Evolutionary conservation across 1,284 basidiomycete species (phyloP).

Genomic region (Ceratobasidium sp.): DNA sequence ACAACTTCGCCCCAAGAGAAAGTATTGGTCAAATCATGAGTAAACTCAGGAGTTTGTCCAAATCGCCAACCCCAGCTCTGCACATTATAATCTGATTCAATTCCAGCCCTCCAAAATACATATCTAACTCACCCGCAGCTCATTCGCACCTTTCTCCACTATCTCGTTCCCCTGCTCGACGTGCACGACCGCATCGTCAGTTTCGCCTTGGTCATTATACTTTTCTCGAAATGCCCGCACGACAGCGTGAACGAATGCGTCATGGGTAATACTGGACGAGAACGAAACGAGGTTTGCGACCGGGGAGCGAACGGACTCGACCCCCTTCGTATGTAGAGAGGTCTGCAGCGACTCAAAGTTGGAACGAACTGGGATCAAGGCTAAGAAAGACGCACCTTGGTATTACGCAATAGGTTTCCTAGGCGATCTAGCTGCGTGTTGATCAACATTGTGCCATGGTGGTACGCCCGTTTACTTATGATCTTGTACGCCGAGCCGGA

Average conservation of each 20-base stretch:
- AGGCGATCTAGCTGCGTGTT: conserved; percentile 75
- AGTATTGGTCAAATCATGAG: conserved; percentile 58
- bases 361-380: conserved; percentile 4
- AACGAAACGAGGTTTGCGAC: conserved; percentile 80
- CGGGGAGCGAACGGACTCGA: conserved; percentile 89
- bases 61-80: conserved; percentile 94
- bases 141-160: conserved; percentile 70
- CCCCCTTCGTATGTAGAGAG: conserved; percentile 80
- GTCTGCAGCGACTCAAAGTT: conserved; percentile 38
- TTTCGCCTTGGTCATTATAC: conserved; percentile 55
- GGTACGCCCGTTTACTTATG: conserved; percentile 88
- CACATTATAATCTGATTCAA: conserved; percentile 21
- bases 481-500: conserved; percentile 99
- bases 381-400: conserved; percentile 62
- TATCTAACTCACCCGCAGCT: conserved; percentile 66
- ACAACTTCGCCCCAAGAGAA: conserved; percentile 71
- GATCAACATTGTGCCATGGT: conserved; percentile 99
- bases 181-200: neutral
- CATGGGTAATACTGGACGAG: conserved; percentile 63
- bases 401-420: conserved; percentile 72
- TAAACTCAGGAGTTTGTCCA: conserved; percentile 95
- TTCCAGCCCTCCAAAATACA: neutral
- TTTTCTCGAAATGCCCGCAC: conserved; percentile 70
- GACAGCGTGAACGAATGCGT: conserved; percentile 75
- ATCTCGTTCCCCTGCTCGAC: conserved; percentile 53